These are phyloP conservation scores for Boletus rubescentipes DNA, from an alignment of 768 basidiomycete genomes.

Conservation along the genomic window DNA sequence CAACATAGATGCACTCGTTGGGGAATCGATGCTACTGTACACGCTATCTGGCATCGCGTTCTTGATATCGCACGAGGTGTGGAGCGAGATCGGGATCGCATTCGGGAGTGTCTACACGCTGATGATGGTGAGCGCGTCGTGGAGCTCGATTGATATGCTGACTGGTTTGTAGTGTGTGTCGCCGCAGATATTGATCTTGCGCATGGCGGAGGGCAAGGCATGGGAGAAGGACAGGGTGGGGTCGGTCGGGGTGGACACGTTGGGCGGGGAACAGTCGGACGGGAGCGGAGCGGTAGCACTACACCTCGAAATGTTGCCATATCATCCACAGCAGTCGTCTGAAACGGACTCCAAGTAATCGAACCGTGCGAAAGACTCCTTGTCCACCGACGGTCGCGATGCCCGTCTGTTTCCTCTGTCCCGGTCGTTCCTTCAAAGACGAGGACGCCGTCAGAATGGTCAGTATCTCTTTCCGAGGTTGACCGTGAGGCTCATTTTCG, in stretches of 20 bases:
- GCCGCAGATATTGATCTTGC: slow-evolving; percentile 14
- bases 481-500: background rate
- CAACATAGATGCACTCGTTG: background rate
- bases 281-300: background rate
- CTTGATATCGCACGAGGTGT: slow-evolving; percentile 1
- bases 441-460: slow-evolving; percentile 12
- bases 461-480: background rate
- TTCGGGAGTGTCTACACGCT: slow-evolving; percentile 9
- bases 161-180: slow-evolving; percentile 11
- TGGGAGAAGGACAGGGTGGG: slow-evolving; percentile 5
- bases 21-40: slow-evolving; percentile 15
- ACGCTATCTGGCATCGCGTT: slow-evolving; percentile 16
- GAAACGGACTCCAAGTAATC: background rate
- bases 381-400: slow-evolving; percentile 6
- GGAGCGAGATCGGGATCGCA: background rate
- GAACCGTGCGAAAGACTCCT: slow-evolving; percentile 16
- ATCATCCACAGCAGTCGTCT: no score
- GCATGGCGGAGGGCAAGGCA: slow-evolving; percentile 8
- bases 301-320: background rate
- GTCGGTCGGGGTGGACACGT: no score
- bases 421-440: slow-evolving; percentile 18
- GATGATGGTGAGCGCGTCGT: slow-evolving; percentile 4
- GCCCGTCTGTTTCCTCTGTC: slow-evolving; percentile 19
- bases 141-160: background rate
- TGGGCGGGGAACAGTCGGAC: background rate